Evolutionary conservation across 768 basidiomycete species (phyloP), one percentile per base, ranked within the genome.

Genomic region (Favolaschia claudopus): DNA sequence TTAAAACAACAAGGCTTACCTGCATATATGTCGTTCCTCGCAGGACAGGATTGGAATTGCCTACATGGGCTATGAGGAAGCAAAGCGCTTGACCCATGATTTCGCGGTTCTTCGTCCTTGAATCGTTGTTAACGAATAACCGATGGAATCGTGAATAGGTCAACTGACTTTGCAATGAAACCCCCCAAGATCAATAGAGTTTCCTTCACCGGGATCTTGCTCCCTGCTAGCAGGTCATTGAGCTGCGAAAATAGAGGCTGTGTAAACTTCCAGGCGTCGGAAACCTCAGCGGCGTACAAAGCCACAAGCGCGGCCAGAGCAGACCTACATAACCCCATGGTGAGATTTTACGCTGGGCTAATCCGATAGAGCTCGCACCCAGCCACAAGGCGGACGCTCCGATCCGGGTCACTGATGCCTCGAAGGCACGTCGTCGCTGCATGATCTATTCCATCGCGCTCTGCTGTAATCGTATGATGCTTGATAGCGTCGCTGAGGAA

Each of bases 1-100:
- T 22, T 38, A 13, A 22, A 49, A 34, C 33, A 28, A 34, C 27
- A 45, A 9, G 8, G 2, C 79, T 62, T 64, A 87, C 92, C 76
- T 93, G 89, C 68, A 82, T 81, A 62, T 82, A 84, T 1, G 91
- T 90, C 15, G 80, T 78, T 22, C 89, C 89, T 71, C 84, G 89
- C 28, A 95, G 64, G 6, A 91, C 81, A 3, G 86, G 85, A 62
- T 92, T 95, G 31, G 77, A 70, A 57, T 86, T 80, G 1, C 86
- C 90, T 7, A 95, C 74, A 50, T 89, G 89, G 3, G 83, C 80
- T 19, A 93, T 80, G 4, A 95, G 72, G 46, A 87, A 81, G 52
- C 79, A 84, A 3, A 93, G 67, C 12, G 82, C 82, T 54, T 84
- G 84, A 19, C 85, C 82, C 20, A 93, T 73, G 27, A 88, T 69